Evolutionary conservation across 2,329 filamentous ascomycete genomes (phyloP).

Genomic region (Graphilbum fragrans): DNA sequence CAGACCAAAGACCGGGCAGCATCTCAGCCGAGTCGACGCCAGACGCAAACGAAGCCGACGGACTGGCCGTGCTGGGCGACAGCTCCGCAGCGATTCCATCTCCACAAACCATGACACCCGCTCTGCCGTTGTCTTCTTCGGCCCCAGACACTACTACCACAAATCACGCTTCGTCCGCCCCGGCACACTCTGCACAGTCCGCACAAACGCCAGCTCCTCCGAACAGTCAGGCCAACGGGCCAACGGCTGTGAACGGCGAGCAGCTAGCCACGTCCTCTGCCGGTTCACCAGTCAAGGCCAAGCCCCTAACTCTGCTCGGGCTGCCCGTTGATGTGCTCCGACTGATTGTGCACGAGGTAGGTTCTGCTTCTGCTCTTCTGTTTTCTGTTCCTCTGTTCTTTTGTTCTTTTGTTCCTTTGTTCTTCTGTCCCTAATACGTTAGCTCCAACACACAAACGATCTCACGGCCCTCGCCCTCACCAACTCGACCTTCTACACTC

Average conservation of each 20-base stretch:
- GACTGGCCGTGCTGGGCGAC: too few species aligned
- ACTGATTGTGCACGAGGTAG: slow-evolving; percentile 66
- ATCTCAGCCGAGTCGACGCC: too few species aligned
- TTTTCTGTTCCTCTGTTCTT: background rate
- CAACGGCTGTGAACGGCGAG: slow-evolving; percentile 35
- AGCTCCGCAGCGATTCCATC: too few species aligned
- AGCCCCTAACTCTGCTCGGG: slow-evolving; percentile 56
- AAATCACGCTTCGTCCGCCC: too few species aligned
- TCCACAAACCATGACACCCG: too few species aligned
- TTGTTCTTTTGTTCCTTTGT: background rate
- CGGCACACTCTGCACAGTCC: too few species aligned
- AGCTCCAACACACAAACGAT: slow-evolving; percentile 75
- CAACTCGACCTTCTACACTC: slow-evolving; percentile 63
- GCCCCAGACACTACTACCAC: too few species aligned
- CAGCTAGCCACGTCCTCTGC: slow-evolving; percentile 48
- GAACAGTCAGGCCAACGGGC: too few species aligned
- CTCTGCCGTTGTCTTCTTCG: too few species aligned
- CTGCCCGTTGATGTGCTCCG: slow-evolving; percentile 68
- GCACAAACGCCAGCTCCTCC: too few species aligned
- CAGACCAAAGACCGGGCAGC: too few species aligned
- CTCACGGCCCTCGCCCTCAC: slow-evolving; percentile 66
- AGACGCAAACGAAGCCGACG: too few species aligned
- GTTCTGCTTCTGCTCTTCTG: slow-evolving; percentile 10
- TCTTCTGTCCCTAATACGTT: slow-evolving; percentile 1
- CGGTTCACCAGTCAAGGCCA: slow-evolving; percentile 40